These are phyloP conservation scores for Ceratobasidium sp. DNA, from an alignment of 1,284 basidiomycete genomes.

Conservation along the genomic window DNA sequence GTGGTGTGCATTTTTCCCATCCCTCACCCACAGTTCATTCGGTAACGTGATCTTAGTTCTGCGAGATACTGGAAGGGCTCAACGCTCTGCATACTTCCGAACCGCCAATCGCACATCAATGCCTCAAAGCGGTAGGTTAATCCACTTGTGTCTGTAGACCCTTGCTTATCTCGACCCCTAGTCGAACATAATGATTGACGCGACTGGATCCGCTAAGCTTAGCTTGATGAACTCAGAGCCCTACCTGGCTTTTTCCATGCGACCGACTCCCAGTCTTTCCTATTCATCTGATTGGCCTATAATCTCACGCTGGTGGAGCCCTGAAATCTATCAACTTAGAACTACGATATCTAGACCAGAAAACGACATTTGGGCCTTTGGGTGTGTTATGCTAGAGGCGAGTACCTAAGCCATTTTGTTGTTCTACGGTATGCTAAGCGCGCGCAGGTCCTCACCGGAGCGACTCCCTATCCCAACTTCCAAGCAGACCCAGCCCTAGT, in stretches of 20 bases:
- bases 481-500: not conserved
- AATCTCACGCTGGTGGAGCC: constrained; percentile 14
- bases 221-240: constrained; percentile 16
- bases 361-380: constrained; percentile 19
- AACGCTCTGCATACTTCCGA: not conserved
- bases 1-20: constrained; percentile 1
- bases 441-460: not conserved
- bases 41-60: not conserved
- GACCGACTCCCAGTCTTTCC: not conserved
- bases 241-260: not conserved
- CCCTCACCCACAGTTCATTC: not conserved
- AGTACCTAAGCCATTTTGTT: not conserved
- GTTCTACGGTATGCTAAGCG: not conserved
- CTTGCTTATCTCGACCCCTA: no score
- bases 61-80: constrained; percentile 13
- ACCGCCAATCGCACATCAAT: constrained; percentile 22
- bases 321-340: not conserved
- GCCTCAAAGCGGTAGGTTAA: not conserved
- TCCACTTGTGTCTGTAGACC: not conserved
- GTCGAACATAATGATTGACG: constrained; percentile 19
- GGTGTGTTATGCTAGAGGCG: constrained; percentile 15
- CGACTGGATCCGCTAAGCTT: not conserved
- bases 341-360: not conserved
- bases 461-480: not conserved
- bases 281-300: constrained; percentile 14